Evolutionary conservation across 768 basidiomycete species (phyloP), one percentile per base, ranked within the genome.

Genomic region (Pseudohyphozyma bogoriensis): DNA sequence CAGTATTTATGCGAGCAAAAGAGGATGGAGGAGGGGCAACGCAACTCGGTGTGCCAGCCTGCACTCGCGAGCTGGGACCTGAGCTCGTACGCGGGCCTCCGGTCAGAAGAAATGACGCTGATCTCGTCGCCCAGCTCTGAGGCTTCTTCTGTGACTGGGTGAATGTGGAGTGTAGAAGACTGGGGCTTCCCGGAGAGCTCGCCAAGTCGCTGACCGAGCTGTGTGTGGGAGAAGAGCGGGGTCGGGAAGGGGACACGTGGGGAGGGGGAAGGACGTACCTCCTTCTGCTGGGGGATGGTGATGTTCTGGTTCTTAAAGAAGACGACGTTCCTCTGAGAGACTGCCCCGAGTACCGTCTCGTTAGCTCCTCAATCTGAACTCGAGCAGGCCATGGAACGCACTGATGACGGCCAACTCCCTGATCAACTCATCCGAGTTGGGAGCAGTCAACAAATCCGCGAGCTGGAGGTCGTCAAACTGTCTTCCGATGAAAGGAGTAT

Each of bases 401-500:
- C n/a, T n/a, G 40, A 82, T 76, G 5, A 76, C 76, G 0, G 82
- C 81, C 10, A 84, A 78, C 64, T 82, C 82, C 24, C 75, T 75
- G 60, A 83, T 71, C 52, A 81, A 73, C 59, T 78, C 78, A 64
- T 82, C 81, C 9, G 78, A 69, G 67, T 81, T 77, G 9, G 73
- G 70, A 2, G 77, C 77, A 1, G 71, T 63, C 35, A 83, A 76
- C 11, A 82, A 64, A 15, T 73, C 65, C 4, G 77, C 75, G 20
- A 83, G 75, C 68, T 82, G 37, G 16, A 78, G 72, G 31, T 76
- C 72, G 36, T 73, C 72, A 72, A 82, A 83, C 39, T 78, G 74
- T 13, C 80, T 80, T 18, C 82, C 83, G 58, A 83, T 78, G 60
- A 78, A 76, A 4, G 81, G 76, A 3, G 82, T 83, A 22, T 69